Evolutionary conservation across 1,139 yeast species (phyloP).

Genomic region (Sugiyamaella castrensis): DNA sequence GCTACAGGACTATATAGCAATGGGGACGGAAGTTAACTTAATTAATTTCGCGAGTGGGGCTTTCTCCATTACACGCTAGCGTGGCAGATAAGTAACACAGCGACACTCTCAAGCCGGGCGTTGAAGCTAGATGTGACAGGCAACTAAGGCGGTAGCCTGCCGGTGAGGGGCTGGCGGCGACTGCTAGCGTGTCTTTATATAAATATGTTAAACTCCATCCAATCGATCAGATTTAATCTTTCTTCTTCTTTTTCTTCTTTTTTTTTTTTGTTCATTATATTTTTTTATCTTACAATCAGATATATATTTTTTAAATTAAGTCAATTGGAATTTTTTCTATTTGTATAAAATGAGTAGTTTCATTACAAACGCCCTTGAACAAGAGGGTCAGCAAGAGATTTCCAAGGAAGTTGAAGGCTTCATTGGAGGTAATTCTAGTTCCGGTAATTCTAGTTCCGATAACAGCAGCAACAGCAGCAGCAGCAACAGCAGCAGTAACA

Average conservation of each 20-base stretch:
- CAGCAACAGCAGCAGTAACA: slow-evolving; percentile 12
- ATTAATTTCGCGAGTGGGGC: too few relatives aligned
- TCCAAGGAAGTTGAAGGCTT: slow-evolving; percentile 18
- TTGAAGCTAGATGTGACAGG: too few relatives aligned
- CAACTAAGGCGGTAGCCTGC: too few relatives aligned
- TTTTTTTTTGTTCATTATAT: neutral
- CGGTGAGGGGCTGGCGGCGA: too few relatives aligned
- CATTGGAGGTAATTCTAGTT: slow-evolving; percentile 12
- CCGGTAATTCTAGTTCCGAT: slow-evolving; percentile 1
- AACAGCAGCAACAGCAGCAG: slow-evolving; percentile 10
- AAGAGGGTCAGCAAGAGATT: slow-evolving; percentile 17
- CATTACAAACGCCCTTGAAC: slow-evolving; percentile 25
- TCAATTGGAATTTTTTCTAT: neutral
- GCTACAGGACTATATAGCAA: too few relatives aligned
- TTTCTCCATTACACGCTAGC: too few relatives aligned
- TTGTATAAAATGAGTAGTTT: slow-evolving; percentile 24
- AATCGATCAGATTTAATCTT: neutral
- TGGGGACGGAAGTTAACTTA: too few relatives aligned
- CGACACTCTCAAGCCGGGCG: too few relatives aligned
- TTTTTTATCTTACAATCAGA: neutral
- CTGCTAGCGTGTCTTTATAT: too few relatives aligned
- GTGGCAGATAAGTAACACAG: too few relatives aligned
- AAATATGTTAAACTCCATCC: neutral
- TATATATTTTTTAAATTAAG: neutral
- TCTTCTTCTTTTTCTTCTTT: neutral